phyloP scores from a whole-genome alignment of 345 rosid genomes.

The Gossypium australe region DNA sequence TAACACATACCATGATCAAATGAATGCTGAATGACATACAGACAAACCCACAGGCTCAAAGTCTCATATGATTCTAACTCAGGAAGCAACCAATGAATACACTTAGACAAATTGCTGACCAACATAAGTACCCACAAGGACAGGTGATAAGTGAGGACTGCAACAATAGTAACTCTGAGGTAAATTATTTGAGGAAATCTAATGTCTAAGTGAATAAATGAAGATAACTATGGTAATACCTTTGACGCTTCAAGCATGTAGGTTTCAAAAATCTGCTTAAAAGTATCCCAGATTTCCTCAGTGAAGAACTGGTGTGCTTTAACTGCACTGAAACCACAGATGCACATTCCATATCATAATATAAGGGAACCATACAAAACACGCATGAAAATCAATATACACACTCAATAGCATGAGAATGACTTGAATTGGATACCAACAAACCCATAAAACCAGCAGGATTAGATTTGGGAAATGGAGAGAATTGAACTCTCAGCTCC shows the following conservation, averaged over 20 bases:
- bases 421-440: not conserved
- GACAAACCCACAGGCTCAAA: not conserved
- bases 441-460: constrained; percentile 12
- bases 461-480: constrained; percentile 75
- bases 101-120: not conserved
- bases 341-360: constrained; percentile 28
- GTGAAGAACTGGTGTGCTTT: constrained; percentile 91
- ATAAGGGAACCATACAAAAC: constrained; percentile 23
- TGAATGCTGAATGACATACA: not conserved
- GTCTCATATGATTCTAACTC: not conserved
- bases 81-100: not conserved
- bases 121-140: not conserved
- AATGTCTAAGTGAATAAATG: not conserved
- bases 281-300: constrained; percentile 78
- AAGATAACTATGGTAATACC: constrained; percentile 35
- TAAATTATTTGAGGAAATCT: not conserved
- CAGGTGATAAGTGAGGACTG: not conserved
- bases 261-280: constrained; percentile 72
- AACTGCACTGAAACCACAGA: constrained; percentile 65
- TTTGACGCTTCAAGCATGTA: constrained; percentile 89
- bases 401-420: not conserved
- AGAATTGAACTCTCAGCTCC: constrained; percentile 99
- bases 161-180: not conserved
- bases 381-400: not conserved
- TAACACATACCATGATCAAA: not conserved